A percentile compares a stretch with the other conserved stretches of the same genome.
Evolutionary conservation across 169 alveolate species (phyloP).

Genomic region (Eimeria maxima): DNA sequence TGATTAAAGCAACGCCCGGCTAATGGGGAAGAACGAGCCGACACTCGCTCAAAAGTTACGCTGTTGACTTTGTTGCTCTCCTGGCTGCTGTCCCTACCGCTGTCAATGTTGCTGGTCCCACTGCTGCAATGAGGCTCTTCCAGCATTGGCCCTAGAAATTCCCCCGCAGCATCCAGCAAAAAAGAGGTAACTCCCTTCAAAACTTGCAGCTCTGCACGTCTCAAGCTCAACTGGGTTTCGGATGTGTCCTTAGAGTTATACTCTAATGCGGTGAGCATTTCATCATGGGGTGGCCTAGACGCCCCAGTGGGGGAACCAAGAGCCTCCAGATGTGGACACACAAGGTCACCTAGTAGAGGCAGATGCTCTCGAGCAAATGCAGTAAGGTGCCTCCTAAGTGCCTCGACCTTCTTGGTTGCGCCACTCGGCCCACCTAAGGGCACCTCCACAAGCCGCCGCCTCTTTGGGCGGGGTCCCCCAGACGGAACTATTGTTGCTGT

Average conservation of each 20-base stretch:
- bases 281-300: neutral
- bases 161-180: constrained; percentile 52
- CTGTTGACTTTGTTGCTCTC: neutral
- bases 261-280: neutral
- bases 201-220: constrained; percentile 41
- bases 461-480: constrained; percentile 75
- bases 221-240: constrained; percentile 16
- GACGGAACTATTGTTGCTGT: constrained; percentile 14
- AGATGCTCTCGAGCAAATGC: constrained; percentile 73
- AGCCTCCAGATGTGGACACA: constrained; percentile 61
- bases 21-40: neutral
- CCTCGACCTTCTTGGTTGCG: neutral
- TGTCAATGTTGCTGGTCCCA: neutral
- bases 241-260: neutral
- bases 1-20: neutral
- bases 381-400: constrained; percentile 56
- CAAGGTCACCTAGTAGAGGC: constrained; percentile 71
- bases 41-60: neutral
- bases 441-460: constrained; percentile 77
- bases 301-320: neutral
- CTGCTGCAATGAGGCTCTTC: constrained; percentile 33
- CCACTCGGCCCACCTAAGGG: neutral
- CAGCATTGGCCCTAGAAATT: constrained; percentile 14
- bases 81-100: neutral
- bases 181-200: constrained; percentile 59